Evolutionary conservation across 768 basidiomycete genomes (phyloP).

Genomic region (Podaxis mareebaensis): DNA sequence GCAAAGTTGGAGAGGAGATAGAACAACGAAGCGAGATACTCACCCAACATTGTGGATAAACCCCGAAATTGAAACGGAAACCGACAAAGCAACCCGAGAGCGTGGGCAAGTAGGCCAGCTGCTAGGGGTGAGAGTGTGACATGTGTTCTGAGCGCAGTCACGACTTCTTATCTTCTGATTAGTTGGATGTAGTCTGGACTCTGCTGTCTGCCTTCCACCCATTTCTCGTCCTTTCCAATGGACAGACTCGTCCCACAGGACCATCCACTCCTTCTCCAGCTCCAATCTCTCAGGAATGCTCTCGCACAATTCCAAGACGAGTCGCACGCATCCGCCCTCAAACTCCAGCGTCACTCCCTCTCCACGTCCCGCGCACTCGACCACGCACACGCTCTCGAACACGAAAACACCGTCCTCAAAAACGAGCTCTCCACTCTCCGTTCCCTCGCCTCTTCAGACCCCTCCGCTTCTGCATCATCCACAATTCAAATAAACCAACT

Average conservation of each 20-base stretch:
- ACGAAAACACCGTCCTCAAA: slow-evolving; percentile 57
- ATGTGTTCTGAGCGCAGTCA: too few relatives aligned
- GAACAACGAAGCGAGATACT: neutral
- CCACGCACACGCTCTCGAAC: slow-evolving; percentile 48
- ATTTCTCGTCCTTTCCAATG: too few relatives aligned
- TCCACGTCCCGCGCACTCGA: slow-evolving; percentile 51
- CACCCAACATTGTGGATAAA: slow-evolving; percentile 9
- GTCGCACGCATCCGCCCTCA: slow-evolving; percentile 62
- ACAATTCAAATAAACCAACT: slow-evolving; percentile 47
- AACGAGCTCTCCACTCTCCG: slow-evolving; percentile 59
- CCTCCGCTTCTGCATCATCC: slow-evolving; percentile 26
- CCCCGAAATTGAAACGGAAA: too few relatives aligned
- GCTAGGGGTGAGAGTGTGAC: too few relatives aligned
- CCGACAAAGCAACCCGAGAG: too few relatives aligned
- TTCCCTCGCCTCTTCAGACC: slow-evolving; percentile 35
- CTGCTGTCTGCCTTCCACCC: too few relatives aligned
- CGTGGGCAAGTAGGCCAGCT: neutral
- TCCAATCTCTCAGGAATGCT: neutral
- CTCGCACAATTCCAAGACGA: slow-evolving; percentile 39
- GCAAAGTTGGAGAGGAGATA: neutral
- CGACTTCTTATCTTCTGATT: too few relatives aligned
- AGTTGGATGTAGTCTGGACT: too few relatives aligned
- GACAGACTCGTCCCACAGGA: neutral
- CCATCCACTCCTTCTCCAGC: slow-evolving; percentile 11
- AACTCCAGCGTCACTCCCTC: slow-evolving; percentile 63